A percentile compares a stretch with the other conserved stretches of the same genome.
Conservation (phyloP, 208 protist genomes). For the Leishmania lainsoni region DNA sequence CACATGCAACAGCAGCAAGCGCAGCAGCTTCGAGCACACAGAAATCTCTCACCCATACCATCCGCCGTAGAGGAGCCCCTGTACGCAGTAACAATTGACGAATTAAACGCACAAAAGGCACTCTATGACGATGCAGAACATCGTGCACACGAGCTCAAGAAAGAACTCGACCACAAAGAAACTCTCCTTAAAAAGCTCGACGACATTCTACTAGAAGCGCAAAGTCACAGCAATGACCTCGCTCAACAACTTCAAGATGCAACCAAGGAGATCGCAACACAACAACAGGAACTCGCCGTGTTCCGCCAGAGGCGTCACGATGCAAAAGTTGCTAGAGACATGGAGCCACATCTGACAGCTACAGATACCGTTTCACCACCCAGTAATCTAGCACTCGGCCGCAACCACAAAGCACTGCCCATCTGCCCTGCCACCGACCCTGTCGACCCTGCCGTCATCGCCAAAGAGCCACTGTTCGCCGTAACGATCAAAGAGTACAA, state of each 20-base stretch:
- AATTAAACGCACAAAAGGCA: constrained; percentile 32
- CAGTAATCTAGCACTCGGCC: background rate
- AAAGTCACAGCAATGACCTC: background rate
- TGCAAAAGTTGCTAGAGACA: constrained; percentile 11
- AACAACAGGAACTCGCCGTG: constrained; percentile 3
- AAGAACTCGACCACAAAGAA: background rate
- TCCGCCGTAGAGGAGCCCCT: constrained; percentile 34
- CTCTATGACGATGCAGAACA: constrained; percentile 17
- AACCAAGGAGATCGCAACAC: background rate
- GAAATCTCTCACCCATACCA: constrained; percentile 34
- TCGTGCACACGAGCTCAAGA: constrained; percentile 5
- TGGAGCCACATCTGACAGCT: background rate
- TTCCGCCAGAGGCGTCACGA: constrained; percentile 29
- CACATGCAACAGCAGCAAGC: constrained; percentile 53
- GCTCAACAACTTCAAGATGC: background rate
- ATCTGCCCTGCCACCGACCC: background rate
- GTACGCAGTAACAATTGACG: constrained; percentile 56
- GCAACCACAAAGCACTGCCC: background rate
- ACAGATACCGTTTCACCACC: background rate
- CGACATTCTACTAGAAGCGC: constrained; percentile 6
- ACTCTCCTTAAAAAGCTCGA: constrained; percentile 12
- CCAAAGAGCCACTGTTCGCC: background rate
- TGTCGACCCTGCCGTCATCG: background rate
- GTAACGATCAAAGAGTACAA: background rate
- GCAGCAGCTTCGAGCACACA: constrained; percentile 47